Conservation (phyloP, 2,329 filamentous ascomycete genomes). For the Amylocarpus encephaloides region DNA sequence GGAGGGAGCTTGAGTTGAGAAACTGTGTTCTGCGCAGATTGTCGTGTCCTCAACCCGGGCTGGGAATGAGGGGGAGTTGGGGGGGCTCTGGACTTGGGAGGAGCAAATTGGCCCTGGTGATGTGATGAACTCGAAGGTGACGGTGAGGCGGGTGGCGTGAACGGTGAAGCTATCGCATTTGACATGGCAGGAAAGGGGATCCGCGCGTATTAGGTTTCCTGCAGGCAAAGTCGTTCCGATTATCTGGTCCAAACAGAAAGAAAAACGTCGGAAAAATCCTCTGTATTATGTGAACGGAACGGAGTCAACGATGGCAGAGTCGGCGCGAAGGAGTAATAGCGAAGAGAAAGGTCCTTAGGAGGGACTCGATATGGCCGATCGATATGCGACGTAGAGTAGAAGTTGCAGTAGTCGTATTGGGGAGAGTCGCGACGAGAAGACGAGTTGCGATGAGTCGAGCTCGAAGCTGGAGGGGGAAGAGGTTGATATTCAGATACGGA, state of each 20-base stretch:
- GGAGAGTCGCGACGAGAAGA: slow-evolving; percentile 2
- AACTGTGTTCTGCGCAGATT: neutral
- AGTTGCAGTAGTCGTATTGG: slow-evolving; percentile 13
- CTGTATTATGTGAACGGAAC: slow-evolving; percentile 6
- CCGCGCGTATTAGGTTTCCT: slow-evolving; percentile 14
- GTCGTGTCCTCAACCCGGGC: slow-evolving; percentile 4
- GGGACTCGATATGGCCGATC: slow-evolving; percentile 9
- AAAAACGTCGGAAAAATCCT: slow-evolving; percentile 14
- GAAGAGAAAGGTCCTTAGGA: slow-evolving; percentile 11
- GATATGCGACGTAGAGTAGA: slow-evolving; percentile 17
- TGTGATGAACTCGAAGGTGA: slow-evolving; percentile 7
- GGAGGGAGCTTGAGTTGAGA: slow-evolving; percentile 10
- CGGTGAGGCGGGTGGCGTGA: slow-evolving; percentile 25
- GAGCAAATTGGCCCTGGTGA: slow-evolving; percentile 5
- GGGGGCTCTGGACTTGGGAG: slow-evolving; percentile 5
- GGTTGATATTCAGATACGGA: neutral
- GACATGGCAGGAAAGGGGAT: slow-evolving; percentile 28
- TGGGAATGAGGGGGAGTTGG: slow-evolving; percentile 5
- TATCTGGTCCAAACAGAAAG: slow-evolving; percentile 20
- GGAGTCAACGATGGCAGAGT: slow-evolving; percentile 1
- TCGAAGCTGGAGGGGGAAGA: neutral
- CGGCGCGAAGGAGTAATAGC: slow-evolving; percentile 3
- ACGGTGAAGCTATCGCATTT: slow-evolving; percentile 17
- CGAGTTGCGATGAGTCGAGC: slow-evolving; percentile 5
- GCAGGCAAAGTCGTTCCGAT: slow-evolving; percentile 13